These are phyloP conservation scores for Suillus weaverae DNA, from an alignment of 768 basidiomycete species.

Conservation along the genomic window DNA sequence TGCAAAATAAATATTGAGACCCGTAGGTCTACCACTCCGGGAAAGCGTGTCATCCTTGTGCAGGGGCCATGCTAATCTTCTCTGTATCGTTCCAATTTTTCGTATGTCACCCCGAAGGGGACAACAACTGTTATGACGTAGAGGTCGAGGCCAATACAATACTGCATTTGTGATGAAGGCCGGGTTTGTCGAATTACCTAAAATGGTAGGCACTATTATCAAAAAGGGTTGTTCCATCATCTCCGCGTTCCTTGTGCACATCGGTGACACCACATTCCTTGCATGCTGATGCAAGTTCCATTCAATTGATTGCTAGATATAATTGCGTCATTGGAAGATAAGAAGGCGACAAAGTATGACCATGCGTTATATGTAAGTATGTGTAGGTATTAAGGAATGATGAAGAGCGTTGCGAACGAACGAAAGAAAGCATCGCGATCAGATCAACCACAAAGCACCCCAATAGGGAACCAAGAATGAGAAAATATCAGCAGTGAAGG, in stretches of 20 bases:
- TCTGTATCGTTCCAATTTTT: slow-evolving; percentile 99
- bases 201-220: background rate
- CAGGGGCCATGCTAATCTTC: slow-evolving; percentile 99
- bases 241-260: background rate
- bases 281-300: background rate
- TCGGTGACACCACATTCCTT: background rate
- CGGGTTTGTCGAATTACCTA: background rate
- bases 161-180: background rate
- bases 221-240: too few relatives aligned
- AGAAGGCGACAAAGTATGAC: background rate
- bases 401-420: slow-evolving; percentile 30
- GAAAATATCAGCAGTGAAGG: slow-evolving; percentile 12
- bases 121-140: slow-evolving; percentile 32
- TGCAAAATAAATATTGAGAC: slow-evolving; percentile 40
- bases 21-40: slow-evolving; percentile 77
- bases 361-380: slow-evolving; percentile 5
- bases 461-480: slow-evolving; percentile 25
- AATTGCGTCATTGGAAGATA: background rate
- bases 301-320: background rate
- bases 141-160: slow-evolving; percentile 6
- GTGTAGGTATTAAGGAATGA: slow-evolving; percentile 5
- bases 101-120: slow-evolving; percentile 93
- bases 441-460: slow-evolving; percentile 18
- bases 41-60: slow-evolving; percentile 99
- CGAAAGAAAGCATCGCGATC: slow-evolving; percentile 24